Percentiles rank a stretch among this genome's conserved stretches.
phyloP scores from a whole-genome alignment of 176 grass and related monocot species.

The Guadua angustifolia region DNA sequence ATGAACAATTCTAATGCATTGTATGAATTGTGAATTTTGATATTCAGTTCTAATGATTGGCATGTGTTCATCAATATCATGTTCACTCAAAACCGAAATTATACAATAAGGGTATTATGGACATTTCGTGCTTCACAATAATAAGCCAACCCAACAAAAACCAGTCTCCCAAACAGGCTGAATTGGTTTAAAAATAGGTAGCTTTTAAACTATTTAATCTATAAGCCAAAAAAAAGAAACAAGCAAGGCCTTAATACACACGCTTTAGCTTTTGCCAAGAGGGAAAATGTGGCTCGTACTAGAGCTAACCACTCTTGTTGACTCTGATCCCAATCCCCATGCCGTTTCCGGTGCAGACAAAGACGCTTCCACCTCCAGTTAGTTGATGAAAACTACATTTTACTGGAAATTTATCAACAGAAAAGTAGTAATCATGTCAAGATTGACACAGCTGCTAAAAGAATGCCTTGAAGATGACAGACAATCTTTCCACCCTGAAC shows the following conservation, averaged over 20 bases:
- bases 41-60: too few species aligned
- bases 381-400: conserved; percentile 46
- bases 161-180: too few species aligned
- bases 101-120: too few species aligned
- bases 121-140: too few species aligned
- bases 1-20: too few species aligned
- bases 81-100: too few species aligned
- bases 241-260: background rate
- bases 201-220: too few species aligned
- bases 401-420: conserved; percentile 15
- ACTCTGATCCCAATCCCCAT: background rate
- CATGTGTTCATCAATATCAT: too few species aligned
- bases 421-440: conserved; percentile 28
- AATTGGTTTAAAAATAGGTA: too few species aligned
- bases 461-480: background rate
- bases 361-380: conserved; percentile 48
- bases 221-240: too few species aligned
- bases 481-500: background rate
- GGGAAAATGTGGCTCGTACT: background rate
- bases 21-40: too few species aligned
- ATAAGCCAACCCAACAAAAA: too few species aligned
- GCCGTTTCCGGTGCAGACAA: conserved; percentile 42
- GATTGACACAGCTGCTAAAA: background rate
- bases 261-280: background rate
- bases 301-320: conserved; percentile 35